Conservation (phyloP, 371 early-diverging fungal genomes). For the Mucor velutinosus region DNA sequence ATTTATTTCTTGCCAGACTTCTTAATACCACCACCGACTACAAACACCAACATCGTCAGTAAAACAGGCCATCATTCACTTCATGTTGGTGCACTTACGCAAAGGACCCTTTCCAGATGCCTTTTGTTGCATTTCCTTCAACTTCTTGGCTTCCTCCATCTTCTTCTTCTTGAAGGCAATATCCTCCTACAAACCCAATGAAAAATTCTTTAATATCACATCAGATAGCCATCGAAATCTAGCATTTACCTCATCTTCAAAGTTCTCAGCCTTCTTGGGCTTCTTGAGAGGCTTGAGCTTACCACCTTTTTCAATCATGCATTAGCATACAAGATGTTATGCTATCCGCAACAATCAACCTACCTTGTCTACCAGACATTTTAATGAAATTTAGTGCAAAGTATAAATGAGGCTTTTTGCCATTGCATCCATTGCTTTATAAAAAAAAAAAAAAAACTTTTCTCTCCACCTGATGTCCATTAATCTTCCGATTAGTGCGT, state of each 20-base stretch:
- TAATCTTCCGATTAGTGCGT: conserved; percentile 3
- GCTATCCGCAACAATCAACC: background rate
- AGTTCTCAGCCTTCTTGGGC: conserved; percentile 64
- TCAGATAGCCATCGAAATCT: background rate
- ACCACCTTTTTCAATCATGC: conserved; percentile 51
- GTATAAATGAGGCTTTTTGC: conserved; percentile 13
- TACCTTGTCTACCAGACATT: conserved; percentile 70
- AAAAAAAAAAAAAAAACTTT: conserved; percentile 1
- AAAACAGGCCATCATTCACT: background rate
- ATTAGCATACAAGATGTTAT: background rate
- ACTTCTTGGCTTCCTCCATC: conserved; percentile 79
- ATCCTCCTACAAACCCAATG: conserved; percentile 52
- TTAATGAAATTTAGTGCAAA: conserved; percentile 12
- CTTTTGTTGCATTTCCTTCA: conserved; percentile 79
- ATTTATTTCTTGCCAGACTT: conserved; percentile 80
- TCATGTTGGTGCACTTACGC: conserved; percentile 46
- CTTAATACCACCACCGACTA: conserved; percentile 76
- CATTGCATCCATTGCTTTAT: background rate
- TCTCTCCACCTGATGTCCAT: background rate
- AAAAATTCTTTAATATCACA: background rate
- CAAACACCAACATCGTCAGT: conserved; percentile 4
- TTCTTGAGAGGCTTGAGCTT: conserved; percentile 85
- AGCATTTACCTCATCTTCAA: conserved; percentile 65
- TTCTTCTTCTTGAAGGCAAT: conserved; percentile 83
- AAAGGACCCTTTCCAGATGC: conserved; percentile 82